Evolutionary conservation across 176 grass and related monocot species (phyloP), one percentile per base, ranked within the genome.

Genomic region (Luzula sylvatica): DNA sequence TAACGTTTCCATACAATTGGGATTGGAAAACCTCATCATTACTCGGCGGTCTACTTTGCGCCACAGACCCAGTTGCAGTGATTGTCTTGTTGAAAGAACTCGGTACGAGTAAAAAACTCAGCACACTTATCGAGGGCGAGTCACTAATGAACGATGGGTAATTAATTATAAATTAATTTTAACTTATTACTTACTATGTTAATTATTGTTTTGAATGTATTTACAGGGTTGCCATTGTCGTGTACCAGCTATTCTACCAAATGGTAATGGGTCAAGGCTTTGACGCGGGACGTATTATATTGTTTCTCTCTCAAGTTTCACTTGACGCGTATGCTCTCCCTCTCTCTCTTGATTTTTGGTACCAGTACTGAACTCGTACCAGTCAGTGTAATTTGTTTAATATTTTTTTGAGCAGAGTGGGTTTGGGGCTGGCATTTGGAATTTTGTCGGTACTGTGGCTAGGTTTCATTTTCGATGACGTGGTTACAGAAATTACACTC

Each of bases 261-360:
- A 84, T 89, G 80, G 86, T 89, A 20, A 67, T 80, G 2, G 86
- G 86, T 45, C 78, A 1, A 61, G 83, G 29, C 17, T 89, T 89
- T 42, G 28, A 73, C 63, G 75, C 67, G n/a, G 80, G 67, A 48
- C 71, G 73, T 32, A 73, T 84, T 50, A 80, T 89, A 70, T 72
- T 79, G 57, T 89, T 89, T 66, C 39, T 89, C 24, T 70, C 75
- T 15, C 8, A 84, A 89, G 86, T 89, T 70, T 25, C 80, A 55
- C 72, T 89, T 62, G 86, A 72, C 68, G 86, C 86, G 86, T 89
- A 84, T 56, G 86, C n/a, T n/a, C n/a, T n/a, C n/a, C n/a, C n/a
- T n/a, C n/a, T n/a, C n/a, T n/a, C n/a, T n/a, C n/a, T 38, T n/a
- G 28, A 20, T 30, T 20, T 18, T 20, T 17, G 9, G 27, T 17